Percentiles rank a stretch among this genome's conserved stretches.
Conservation (phyloP, 257 asterid genomes). For the Ocimum tenuiflorum region DNA sequence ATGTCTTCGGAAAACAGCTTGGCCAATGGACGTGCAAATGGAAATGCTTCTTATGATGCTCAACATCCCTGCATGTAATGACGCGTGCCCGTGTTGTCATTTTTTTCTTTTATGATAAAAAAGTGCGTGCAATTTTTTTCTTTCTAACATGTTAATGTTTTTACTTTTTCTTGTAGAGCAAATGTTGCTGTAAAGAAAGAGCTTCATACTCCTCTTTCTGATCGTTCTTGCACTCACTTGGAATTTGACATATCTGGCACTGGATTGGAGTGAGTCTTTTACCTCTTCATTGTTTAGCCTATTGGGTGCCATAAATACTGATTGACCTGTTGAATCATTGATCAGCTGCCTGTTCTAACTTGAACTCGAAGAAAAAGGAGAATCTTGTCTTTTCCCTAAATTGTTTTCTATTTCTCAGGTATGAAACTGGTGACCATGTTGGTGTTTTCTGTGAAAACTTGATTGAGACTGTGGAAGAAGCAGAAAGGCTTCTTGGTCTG, state of each 20-base stretch:
- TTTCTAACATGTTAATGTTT: conserved; percentile 16
- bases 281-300: not conserved
- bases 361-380: not conserved
- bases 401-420: conserved; percentile 39
- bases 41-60: conserved; percentile 61
- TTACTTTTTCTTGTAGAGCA: conserved; percentile 36
- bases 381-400: conserved; percentile 8
- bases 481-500: conserved; percentile 61
- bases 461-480: conserved; percentile 81
- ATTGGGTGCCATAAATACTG: not conserved
- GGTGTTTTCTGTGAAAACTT: conserved; percentile 90
- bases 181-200: conserved; percentile 81
- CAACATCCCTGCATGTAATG: conserved; percentile 87
- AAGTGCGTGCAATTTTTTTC: not conserved
- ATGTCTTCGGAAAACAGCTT: conserved; percentile 32
- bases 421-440: conserved; percentile 98
- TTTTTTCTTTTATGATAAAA: not conserved
- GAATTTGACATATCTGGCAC: conserved; percentile 94
- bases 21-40: conserved; percentile 52
- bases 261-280: conserved; percentile 61
- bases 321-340: not conserved
- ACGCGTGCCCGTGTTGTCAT: not conserved
- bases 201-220: conserved; percentile 88
- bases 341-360: not conserved
- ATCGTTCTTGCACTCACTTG: conserved; percentile 94